Conservation (phyloP, 2,329 filamentous ascomycete genomes). For the Ophiostoma pallidulum region DNA sequence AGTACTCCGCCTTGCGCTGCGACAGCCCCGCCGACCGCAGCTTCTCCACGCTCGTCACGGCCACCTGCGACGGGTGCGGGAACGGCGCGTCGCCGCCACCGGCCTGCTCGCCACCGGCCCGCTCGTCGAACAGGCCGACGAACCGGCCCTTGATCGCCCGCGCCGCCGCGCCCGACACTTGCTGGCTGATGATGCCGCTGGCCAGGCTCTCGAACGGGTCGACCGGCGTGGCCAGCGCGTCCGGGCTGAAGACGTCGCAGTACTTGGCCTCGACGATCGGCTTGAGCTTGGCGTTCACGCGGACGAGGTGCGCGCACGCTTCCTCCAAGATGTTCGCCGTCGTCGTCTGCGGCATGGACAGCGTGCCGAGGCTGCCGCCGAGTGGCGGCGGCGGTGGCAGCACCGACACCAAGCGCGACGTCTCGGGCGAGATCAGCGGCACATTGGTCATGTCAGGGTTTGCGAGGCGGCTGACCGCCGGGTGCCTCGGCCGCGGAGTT, state of each 20-base stretch:
- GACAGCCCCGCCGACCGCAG: conserved; percentile 82
- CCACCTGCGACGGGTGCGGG: conserved; percentile 67
- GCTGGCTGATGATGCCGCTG: conserved; percentile 89
- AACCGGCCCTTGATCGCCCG: conserved; percentile 84
- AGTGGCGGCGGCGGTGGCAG: no score
- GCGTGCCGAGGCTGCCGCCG: conserved; percentile 36
- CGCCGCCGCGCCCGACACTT: conserved; percentile 89
- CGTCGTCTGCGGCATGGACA: conserved; percentile 34
- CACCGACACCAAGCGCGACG: conserved; percentile 48
- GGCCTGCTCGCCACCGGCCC: conserved; percentile 8
- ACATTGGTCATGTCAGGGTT: conserved; percentile 59
- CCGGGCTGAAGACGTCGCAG: conserved; percentile 71
- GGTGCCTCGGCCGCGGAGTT: conserved; percentile 33
- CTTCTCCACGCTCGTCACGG: conserved; percentile 48
- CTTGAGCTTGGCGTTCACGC: conserved; percentile 62
- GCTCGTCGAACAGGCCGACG: conserved; percentile 54
- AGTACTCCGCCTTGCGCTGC: conserved; percentile 92
- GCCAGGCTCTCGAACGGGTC: conserved; percentile 80
- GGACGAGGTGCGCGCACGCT: conserved; percentile 65
- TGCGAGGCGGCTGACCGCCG: conserved; percentile 45
- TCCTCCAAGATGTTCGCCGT: conserved; percentile 64
- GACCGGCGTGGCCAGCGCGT: conserved; percentile 72
- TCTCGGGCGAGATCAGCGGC: conserved; percentile 60
- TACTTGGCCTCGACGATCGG: conserved; percentile 63
- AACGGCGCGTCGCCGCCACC: conserved; percentile 36